Percentiles rank a stretch among this genome's conserved stretches.
Evolutionary conservation across 352 stramenopile species (phyloP).

Genomic region (Phytophthora hybrid): DNA sequence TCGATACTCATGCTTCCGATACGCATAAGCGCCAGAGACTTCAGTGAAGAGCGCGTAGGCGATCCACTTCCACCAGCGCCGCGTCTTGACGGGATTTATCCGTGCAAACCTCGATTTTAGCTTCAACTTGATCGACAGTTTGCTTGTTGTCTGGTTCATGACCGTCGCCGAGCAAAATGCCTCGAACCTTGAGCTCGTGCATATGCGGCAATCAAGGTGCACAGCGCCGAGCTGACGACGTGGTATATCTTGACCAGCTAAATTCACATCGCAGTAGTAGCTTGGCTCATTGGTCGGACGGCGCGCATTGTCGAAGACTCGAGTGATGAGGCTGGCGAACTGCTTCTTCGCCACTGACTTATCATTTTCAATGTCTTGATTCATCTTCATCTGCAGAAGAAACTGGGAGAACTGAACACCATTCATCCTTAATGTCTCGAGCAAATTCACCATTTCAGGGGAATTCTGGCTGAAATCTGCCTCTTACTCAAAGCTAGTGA

Average conservation of each 20-base stretch:
- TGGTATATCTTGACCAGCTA: neutral
- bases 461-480: neutral
- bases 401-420: neutral
- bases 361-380: neutral
- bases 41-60: slow-evolving; percentile 8
- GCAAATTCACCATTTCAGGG: neutral
- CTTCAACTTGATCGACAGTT: slow-evolving; percentile 2
- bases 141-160: slow-evolving; percentile 3
- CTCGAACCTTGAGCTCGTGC: neutral
- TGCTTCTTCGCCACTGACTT: neutral
- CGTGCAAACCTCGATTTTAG: neutral
- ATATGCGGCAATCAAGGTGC: neutral
- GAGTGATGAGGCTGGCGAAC: neutral
- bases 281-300: neutral
- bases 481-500: no score
- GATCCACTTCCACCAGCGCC: slow-evolving; percentile 9
- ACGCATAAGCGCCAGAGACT: slow-evolving; percentile 1
- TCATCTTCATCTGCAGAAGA: neutral
- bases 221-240: neutral
- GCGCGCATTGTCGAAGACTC: neutral
- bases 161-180: slow-evolving; percentile 10
- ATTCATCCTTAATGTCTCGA: neutral
- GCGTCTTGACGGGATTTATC: neutral
- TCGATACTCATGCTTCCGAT: slow-evolving; percentile 2
- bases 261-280: neutral